Evolutionary conservation across 2,329 filamentous ascomycete genomes (phyloP).

Genomic region (Mycosphaerella sp.): DNA sequence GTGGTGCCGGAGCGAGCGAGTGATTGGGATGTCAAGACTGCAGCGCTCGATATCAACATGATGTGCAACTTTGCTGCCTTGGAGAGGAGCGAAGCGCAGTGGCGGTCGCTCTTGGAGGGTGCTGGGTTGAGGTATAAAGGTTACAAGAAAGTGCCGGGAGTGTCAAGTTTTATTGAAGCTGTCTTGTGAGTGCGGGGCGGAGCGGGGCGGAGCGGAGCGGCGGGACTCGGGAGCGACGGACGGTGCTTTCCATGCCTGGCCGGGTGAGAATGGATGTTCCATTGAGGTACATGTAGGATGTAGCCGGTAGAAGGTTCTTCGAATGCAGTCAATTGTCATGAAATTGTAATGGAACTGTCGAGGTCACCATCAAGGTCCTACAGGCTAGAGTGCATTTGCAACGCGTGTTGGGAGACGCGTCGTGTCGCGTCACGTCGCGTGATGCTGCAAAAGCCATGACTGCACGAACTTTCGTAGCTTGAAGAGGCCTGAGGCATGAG

Average conservation of each 20-base stretch:
- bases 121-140: constrained; percentile 13
- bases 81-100: constrained; percentile 40
- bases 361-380: background rate
- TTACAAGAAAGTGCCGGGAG: constrained; percentile 1
- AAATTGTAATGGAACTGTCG: too few species aligned
- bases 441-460: too few species aligned
- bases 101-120: constrained; percentile 24
- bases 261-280: too few species aligned
- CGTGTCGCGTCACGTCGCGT: too few species aligned
- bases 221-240: too few species aligned
- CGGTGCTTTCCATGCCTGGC: too few species aligned
- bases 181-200: background rate
- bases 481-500: too few species aligned
- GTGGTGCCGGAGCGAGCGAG: constrained; percentile 20
- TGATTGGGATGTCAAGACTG: constrained; percentile 8
- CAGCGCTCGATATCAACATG: constrained; percentile 39
- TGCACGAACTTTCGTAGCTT: too few species aligned
- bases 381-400: background rate
- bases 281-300: too few species aligned
- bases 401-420: background rate
- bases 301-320: too few species aligned
- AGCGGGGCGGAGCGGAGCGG: too few species aligned
- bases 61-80: constrained; percentile 34
- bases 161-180: constrained; percentile 3
- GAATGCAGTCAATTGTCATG: too few species aligned